These are phyloP conservation scores for Inosperma sp. DNA, from an alignment of 768 basidiomycete species.

Conservation along the genomic window DNA sequence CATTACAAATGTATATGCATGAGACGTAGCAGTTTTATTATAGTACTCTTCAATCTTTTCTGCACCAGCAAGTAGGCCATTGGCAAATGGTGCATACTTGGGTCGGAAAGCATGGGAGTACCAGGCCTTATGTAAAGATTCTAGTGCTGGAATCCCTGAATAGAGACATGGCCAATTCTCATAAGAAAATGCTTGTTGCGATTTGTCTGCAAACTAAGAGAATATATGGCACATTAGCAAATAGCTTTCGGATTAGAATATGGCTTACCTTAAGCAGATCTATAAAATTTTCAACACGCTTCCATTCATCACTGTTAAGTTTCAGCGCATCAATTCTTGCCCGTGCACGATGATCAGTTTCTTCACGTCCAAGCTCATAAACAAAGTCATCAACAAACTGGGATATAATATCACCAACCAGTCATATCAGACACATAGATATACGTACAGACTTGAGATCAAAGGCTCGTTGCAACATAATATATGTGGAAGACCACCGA, in stretches of 20 bases:
- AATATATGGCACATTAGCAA: background rate
- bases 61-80: constrained; percentile 22
- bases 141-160: constrained; percentile 31
- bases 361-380: constrained; percentile 4
- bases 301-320: constrained; percentile 11
- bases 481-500: constrained; percentile 19
- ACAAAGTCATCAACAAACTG: constrained; percentile 8
- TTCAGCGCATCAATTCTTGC: constrained; percentile 7
- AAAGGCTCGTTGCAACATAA: constrained; percentile 15
- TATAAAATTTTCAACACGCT: constrained; percentile 2
- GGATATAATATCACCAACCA: background rate
- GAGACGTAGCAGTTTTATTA: constrained; percentile 23
- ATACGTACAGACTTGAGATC: background rate
- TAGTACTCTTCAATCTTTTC: constrained; percentile 31
- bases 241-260: background rate
- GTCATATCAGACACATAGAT: background rate
- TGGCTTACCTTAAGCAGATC: constrained; percentile 9
- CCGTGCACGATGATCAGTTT: background rate
- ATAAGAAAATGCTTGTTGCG: constrained; percentile 9
- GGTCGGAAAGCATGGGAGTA: background rate
- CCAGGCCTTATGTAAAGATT: constrained; percentile 30
- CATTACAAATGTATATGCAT: constrained; percentile 31
- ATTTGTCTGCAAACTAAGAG: constrained; percentile 13
- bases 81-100: constrained; percentile 19
- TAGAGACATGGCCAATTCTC: constrained; percentile 21